phyloP scores from a whole-genome alignment of 2,329 filamentous ascomycete genomes.

The Pseudocercospora fuligena region DNA sequence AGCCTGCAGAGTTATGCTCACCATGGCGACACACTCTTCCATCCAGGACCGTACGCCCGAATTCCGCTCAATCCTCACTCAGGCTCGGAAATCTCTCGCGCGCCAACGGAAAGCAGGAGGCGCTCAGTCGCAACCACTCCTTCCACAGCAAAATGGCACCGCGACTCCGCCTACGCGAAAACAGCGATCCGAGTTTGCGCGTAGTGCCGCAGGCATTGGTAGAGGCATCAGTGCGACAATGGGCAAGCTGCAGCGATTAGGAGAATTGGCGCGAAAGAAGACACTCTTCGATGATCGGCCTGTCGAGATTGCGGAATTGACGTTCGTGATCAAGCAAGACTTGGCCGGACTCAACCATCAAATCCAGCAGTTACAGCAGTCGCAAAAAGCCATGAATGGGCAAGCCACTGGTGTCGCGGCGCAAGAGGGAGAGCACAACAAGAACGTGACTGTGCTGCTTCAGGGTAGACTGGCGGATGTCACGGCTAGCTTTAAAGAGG shows the following conservation, averaged over 20 bases:
- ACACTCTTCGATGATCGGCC: slow-evolving; percentile 96
- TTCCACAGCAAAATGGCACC: slow-evolving; percentile 61
- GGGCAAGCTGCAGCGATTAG: slow-evolving; percentile 91
- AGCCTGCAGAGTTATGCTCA: slow-evolving; percentile 29
- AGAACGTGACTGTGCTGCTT: slow-evolving; percentile 90
- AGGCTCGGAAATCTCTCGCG: slow-evolving; percentile 72
- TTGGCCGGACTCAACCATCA: slow-evolving; percentile 83
- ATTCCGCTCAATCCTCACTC: slow-evolving; percentile 87
- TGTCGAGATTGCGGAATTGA: slow-evolving; percentile 95
- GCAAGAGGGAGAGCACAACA: slow-evolving; percentile 96
- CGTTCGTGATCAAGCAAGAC: slow-evolving; percentile 97
- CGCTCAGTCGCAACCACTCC: slow-evolving; percentile 74
- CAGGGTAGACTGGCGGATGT: slow-evolving; percentile 93
- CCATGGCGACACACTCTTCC: slow-evolving; percentile 62
- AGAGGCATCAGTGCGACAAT: slow-evolving; percentile 90
- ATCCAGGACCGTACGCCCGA: slow-evolving; percentile 97
- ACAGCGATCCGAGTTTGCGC: slow-evolving; percentile 85
- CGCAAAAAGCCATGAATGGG: slow-evolving; percentile 73
- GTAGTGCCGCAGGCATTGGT: slow-evolving; percentile 88
- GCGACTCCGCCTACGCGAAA: slow-evolving; percentile 42
- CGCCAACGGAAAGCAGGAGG: slow-evolving; percentile 73
- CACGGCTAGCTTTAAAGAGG: slow-evolving; percentile 94
- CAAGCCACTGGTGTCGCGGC: slow-evolving; percentile 46
- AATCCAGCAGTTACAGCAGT: slow-evolving; percentile 78
- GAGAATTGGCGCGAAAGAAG: slow-evolving; percentile 91